These are phyloP conservation scores for Aspergillus haitiensis DNA, from an alignment of 495 filamentous ascomycete genomes.

Conservation along the genomic window DNA sequence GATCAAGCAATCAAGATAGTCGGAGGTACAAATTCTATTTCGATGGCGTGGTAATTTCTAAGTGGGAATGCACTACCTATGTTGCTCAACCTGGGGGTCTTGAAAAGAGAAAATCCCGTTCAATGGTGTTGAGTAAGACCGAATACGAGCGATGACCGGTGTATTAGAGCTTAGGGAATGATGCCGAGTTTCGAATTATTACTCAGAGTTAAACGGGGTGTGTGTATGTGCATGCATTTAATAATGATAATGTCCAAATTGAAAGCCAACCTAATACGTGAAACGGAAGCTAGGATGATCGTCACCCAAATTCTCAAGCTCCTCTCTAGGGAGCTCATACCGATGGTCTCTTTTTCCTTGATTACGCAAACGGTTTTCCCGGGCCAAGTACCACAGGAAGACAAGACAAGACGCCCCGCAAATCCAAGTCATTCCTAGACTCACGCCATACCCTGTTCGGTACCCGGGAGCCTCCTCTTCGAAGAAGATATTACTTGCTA, in stretches of 20 bases:
- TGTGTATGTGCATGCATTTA: no score
- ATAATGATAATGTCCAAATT: neutral
- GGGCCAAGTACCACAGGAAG: constrained; percentile 45
- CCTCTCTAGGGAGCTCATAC: constrained; percentile 42
- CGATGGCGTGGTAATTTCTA: constrained; percentile 34
- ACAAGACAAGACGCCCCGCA: constrained; percentile 42
- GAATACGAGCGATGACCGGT: neutral
- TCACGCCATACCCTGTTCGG: constrained; percentile 48
- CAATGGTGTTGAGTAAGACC: neutral
- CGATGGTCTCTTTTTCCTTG: constrained; percentile 53
- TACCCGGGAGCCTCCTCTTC: constrained; percentile 50
- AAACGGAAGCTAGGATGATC: constrained; percentile 59
- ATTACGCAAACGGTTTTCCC: constrained; percentile 57
- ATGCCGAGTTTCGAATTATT: no score
- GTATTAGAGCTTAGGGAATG: no score
- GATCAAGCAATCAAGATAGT: neutral
- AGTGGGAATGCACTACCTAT: constrained; percentile 27
- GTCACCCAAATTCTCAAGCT: constrained; percentile 58
- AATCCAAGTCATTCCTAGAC: constrained; percentile 52
- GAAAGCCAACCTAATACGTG: constrained; percentile 35
- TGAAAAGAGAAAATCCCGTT: neutral
- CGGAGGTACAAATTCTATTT: constrained; percentile 35
- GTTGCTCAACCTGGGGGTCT: neutral
- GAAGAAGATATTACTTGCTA: constrained; percentile 56
- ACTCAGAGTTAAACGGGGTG: no score